Evolutionary conservation across 2,329 filamentous ascomycete species (phyloP).

Genomic region (Pseudophaeomoniella oleicola): DNA sequence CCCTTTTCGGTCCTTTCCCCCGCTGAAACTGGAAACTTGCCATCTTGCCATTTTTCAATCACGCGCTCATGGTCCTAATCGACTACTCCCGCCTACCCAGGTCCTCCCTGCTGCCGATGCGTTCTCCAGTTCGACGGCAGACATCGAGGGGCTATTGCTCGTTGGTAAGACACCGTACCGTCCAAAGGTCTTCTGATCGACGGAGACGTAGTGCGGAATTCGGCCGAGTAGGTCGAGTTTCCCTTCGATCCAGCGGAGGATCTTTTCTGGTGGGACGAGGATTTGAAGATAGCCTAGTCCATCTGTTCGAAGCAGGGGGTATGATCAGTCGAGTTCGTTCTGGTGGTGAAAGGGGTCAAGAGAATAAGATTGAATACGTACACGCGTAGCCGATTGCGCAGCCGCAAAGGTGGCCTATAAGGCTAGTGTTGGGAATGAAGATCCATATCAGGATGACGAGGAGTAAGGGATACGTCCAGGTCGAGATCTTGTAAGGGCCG

Average conservation of each 20-base stretch:
- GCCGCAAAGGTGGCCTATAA: conserved; percentile 76
- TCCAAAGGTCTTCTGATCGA: conserved; percentile 92
- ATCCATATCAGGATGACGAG: conserved; percentile 60
- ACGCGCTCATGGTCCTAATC: neutral
- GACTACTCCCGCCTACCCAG: conserved; percentile 42
- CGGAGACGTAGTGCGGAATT: conserved; percentile 80
- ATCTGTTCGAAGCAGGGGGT: too few relatives aligned
- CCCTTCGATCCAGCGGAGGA: conserved; percentile 73
- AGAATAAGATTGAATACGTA: conserved; percentile 22
- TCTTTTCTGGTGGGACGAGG: conserved; percentile 76
- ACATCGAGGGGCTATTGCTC: conserved; percentile 17
- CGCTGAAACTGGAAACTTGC: too few relatives aligned
- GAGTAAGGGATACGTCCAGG: conserved; percentile 78
- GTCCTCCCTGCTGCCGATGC: conserved; percentile 8
- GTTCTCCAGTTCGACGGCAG: conserved; percentile 35
- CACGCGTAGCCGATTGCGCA: conserved; percentile 74
- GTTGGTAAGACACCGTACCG: conserved; percentile 77
- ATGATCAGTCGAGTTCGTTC: too few relatives aligned
- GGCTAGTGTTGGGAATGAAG: conserved; percentile 65
- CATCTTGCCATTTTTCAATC: neutral
- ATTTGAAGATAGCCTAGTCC: conserved; percentile 81
- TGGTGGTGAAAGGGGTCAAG: too few relatives aligned
- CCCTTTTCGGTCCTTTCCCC: too few relatives aligned
- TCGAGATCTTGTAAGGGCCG: conserved; percentile 60
- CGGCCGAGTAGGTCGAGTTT: conserved; percentile 74